Evolutionary conservation across 78 protist species (phyloP).

Genomic region (Dictyostelium citrinum): DNA sequence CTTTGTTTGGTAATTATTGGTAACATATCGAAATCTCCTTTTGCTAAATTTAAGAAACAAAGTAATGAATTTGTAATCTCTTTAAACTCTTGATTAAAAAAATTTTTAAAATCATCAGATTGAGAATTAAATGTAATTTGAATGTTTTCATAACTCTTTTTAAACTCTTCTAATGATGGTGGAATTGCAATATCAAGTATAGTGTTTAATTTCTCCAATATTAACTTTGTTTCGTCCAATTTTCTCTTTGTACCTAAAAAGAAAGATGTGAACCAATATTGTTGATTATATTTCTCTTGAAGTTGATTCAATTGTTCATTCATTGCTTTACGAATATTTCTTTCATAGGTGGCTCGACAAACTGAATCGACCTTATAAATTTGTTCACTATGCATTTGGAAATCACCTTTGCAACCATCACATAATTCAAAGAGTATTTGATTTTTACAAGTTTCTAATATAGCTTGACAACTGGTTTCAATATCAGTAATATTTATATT

Average conservation of each 20-base stretch:
- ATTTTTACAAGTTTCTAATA: neutral
- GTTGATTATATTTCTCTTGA: neutral
- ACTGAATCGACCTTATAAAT: neutral
- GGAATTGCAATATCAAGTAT: neutral
- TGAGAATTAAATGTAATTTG: neutral
- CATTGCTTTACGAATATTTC: neutral
- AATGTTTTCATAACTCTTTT: neutral
- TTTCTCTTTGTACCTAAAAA: neutral
- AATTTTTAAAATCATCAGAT: neutral
- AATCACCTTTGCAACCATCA: conserved; percentile 12
- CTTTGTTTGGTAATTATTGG: neutral
- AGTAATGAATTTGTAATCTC: neutral
- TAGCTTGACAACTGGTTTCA: neutral
- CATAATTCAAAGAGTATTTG: neutral
- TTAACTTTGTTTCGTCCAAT: neutral
- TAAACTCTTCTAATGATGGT: neutral
- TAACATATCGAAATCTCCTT: neutral
- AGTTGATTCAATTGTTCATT: neutral
- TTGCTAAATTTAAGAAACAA: neutral
- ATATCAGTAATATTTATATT: neutral
- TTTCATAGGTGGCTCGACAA: neutral
- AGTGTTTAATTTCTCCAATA: neutral
- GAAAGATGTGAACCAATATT: neutral
- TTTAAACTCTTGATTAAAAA: neutral
- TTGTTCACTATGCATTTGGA: neutral